A percentile compares a stretch with the other conserved stretches of the same genome.
These are phyloP conservation scores for Osmozyma mogii DNA, from an alignment of 805 yeast species.

Conservation along the genomic window DNA sequence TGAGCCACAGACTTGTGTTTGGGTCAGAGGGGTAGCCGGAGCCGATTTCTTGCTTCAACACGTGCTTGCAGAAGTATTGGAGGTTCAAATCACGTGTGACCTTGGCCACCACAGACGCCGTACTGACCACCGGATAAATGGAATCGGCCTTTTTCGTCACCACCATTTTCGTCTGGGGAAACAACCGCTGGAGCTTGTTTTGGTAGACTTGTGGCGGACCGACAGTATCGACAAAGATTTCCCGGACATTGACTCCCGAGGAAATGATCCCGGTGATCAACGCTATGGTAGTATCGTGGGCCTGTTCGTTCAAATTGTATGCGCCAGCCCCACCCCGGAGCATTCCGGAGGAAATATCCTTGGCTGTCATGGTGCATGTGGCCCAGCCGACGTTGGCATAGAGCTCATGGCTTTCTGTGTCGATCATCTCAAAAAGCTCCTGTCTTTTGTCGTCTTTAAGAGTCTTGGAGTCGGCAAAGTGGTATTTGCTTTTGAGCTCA, in stretches of 20 bases:
- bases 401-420: constrained; percentile 37
- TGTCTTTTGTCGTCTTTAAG: constrained; percentile 67
- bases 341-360: constrained; percentile 88
- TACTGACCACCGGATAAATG: constrained; percentile 82
- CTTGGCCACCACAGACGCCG: constrained; percentile 93
- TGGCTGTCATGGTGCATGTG: constrained; percentile 74
- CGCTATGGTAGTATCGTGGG: constrained; percentile 87
- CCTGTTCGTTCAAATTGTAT: constrained; percentile 86
- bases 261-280: constrained; percentile 60
- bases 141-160: constrained; percentile 96
- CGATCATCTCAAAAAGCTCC: constrained; percentile 51
- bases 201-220: constrained; percentile 91
- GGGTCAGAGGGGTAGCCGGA: constrained; percentile 97
- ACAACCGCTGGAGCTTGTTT: constrained; percentile 56
- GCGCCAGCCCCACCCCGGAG: constrained; percentile 46
- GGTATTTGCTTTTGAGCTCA: constrained; percentile 46
- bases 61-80: constrained; percentile 21
- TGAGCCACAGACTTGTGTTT: constrained; percentile 71
- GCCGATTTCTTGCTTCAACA: constrained; percentile 45
- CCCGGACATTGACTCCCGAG: constrained; percentile 54
- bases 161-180: constrained; percentile 64
- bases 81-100: constrained; percentile 80
- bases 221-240: constrained; percentile 88
- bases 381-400: constrained; percentile 74
- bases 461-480: constrained; percentile 91